Evolutionary conservation across 148 eudicot genomes (phyloP), one percentile per base, ranked within the genome.

Genomic region (Fagopyrum tataricum): DNA sequence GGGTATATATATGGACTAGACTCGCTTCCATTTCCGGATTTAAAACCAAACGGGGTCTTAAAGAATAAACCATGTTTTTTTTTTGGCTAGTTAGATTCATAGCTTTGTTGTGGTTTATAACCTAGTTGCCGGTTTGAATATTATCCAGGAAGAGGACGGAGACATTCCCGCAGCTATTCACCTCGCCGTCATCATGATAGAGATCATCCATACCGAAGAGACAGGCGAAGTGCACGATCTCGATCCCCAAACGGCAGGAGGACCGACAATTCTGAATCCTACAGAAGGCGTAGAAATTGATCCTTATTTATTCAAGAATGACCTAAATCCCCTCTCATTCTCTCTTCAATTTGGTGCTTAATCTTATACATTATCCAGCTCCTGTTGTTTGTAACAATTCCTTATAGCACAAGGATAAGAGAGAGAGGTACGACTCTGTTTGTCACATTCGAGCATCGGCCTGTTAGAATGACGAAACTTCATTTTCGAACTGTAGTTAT

Each of bases 181-280:
- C 90, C 92, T 48, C 84, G 59, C 11, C 80, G 84, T n/a, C 82
- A 73, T 72, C 56, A 75, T 75, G 87, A 79, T 10, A 83, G 90
- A 83, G 85, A 79, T 74, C 88, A 81, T 39, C 77, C 82, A 13
- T 73, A 73, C 40, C 41, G 77, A 51, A 76, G 81, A 67, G 85
- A 83, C 42, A 80, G 78, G 20, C 78, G 88, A 56, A 12, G 43
- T 15, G 84, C 77, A 31, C 75, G 85, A 77, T 77, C 87, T 12
- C 81, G 78, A 71, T 81, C 87, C 68, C 88, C 90, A 11, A 71
- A 81, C 67, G 81, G 84, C 23, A 78, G 91, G 76, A 89, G 86
- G 81, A 74, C 79, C 3, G 82, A 83, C 70, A 73, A 79, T 73
- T 73, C 76, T 62, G 61, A 79, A 68, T 68, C 87, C 0, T 75